Conservation (phyloP, 768 basidiomycete species). For the Suillus lakei region DNA sequence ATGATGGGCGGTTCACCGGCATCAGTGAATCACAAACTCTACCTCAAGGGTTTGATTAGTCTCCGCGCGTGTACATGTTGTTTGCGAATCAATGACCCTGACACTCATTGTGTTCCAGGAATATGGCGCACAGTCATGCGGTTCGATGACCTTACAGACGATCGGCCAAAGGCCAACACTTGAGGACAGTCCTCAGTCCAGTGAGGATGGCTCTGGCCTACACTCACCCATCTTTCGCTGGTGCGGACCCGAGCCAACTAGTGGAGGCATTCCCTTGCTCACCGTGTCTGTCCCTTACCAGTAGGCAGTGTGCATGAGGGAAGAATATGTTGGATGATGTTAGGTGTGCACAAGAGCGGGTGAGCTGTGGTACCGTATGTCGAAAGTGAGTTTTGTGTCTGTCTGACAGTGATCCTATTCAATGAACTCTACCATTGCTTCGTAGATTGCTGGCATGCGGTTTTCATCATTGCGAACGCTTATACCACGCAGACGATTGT, state of each 20-base stretch:
- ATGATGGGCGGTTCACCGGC: background rate
- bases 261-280: slow-evolving; percentile 59
- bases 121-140: background rate
- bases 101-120: background rate
- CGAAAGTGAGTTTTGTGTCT: slow-evolving; percentile 58
- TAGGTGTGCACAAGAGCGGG: slow-evolving; percentile 76
- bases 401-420: background rate
- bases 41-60: background rate
- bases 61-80: background rate
- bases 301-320: slow-evolving; percentile 86
- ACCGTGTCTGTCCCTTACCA: slow-evolving; percentile 82
- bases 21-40: background rate
- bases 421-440: slow-evolving; percentile 5
- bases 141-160: no score
- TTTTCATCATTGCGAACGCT: slow-evolving; percentile 83
- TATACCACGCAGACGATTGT: slow-evolving; percentile 85
- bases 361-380: slow-evolving; percentile 85
- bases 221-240: slow-evolving; percentile 68
- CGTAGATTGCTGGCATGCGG: slow-evolving; percentile 77
- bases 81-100: no score
- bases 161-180: no score
- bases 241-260: slow-evolving; percentile 15
- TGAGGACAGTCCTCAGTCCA: slow-evolving; percentile 75
- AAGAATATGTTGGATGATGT: slow-evolving; percentile 82
- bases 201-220: slow-evolving; percentile 76